phyloP scores from a whole-genome alignment of 1,139 yeast genomes.

The Magnusiomyces paraingens region DNA sequence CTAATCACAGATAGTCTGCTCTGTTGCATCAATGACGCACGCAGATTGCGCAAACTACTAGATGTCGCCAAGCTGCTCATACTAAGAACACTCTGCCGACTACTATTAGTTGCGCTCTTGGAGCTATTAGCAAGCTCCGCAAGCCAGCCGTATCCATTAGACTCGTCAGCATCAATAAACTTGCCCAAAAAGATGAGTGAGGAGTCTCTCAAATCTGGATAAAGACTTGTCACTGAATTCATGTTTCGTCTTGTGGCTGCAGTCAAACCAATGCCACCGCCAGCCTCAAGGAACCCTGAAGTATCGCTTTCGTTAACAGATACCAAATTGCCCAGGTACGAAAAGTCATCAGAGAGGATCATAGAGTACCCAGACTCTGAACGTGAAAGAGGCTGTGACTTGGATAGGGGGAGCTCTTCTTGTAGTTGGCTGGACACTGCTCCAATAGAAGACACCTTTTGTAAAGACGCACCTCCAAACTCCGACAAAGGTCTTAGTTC shows the following conservation, averaged over 20 bases:
- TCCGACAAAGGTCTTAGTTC: too few species aligned
- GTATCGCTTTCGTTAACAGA: background rate
- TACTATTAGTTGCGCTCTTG: background rate
- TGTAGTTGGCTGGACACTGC: too few species aligned
- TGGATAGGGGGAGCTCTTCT: too few species aligned
- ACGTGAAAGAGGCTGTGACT: background rate
- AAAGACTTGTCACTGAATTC: background rate
- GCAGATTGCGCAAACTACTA: too few species aligned
- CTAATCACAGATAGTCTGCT: too few species aligned
- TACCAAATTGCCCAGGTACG: constrained; percentile 11
- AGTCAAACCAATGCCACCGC: too few species aligned
- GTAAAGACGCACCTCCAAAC: too few species aligned
- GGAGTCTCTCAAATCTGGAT: constrained; percentile 10
- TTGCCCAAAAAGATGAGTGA: constrained; percentile 10
- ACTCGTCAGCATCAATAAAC: constrained; percentile 7
- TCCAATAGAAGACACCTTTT: too few species aligned
- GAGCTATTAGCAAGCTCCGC: background rate
- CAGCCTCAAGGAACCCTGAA: too few species aligned
- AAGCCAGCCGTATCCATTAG: background rate
- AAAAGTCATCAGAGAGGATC: constrained; percentile 11
- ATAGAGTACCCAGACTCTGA: constrained; percentile 8
- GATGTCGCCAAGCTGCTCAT: too few species aligned
- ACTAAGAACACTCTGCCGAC: background rate
- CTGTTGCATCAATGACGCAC: too few species aligned
- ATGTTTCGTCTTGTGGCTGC: too few species aligned